Evolutionary conservation across 2,329 filamentous ascomycete species (phyloP).

Genomic region (Calycina herbarum): DNA sequence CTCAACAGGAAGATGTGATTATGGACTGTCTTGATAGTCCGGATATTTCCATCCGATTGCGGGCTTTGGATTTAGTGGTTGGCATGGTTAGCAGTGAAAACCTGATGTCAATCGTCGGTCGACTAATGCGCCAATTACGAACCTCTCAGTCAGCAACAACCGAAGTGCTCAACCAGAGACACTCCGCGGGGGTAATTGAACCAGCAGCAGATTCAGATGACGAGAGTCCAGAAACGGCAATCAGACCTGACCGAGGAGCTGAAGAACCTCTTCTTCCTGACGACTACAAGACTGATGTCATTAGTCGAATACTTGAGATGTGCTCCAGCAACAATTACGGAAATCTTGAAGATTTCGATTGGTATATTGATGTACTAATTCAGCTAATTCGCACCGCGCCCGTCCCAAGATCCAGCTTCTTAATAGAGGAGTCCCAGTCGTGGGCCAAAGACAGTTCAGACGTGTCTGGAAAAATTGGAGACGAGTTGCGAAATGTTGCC

Average conservation of each 20-base stretch:
- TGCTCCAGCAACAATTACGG: conserved; percentile 87
- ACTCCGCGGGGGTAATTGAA: conserved; percentile 39
- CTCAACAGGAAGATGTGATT: conserved; percentile 93
- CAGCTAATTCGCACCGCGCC: conserved; percentile 77
- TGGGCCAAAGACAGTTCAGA: conserved; percentile 32
- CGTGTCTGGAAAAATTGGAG: conserved; percentile 72
- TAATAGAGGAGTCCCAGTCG: conserved; percentile 19
- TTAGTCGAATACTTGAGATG: conserved; percentile 81
- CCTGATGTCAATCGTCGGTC: conserved; percentile 77
- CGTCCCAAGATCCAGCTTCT: conserved; percentile 41
- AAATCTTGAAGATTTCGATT: conserved; percentile 88
- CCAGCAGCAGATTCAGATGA: conserved; percentile 52
- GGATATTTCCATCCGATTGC: conserved; percentile 92
- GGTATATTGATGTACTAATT: conserved; percentile 90
- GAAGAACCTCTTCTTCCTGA: conserved; percentile 69
- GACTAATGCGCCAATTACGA: conserved; percentile 83
- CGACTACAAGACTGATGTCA: conserved; percentile 82
- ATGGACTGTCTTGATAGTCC: conserved; percentile 93
- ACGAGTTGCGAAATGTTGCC: conserved; percentile 84
- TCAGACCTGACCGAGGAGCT: conserved; percentile 53
- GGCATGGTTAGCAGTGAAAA: conserved; percentile 93
- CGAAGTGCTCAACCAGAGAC: conserved; percentile 48
- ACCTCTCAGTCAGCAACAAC: conserved; percentile 55
- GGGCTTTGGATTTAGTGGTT: conserved; percentile 86
- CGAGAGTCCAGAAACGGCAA: conserved; percentile 51